Conservation (phyloP, 768 basidiomycete species). For the Collybia nuda region DNA sequence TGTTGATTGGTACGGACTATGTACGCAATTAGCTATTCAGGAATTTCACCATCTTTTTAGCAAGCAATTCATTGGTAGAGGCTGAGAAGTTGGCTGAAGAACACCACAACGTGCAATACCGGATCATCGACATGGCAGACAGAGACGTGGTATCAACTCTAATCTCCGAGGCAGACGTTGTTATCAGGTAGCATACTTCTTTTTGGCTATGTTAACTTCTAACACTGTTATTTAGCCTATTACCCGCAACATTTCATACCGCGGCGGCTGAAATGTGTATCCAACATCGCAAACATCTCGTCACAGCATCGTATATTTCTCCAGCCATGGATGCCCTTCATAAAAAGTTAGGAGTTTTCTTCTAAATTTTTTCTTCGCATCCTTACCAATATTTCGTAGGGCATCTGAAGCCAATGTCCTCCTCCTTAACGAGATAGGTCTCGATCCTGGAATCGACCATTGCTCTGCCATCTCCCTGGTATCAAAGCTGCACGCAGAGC, state of each 20-base stretch:
- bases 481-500: constrained; percentile 43
- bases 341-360: constrained; percentile 41
- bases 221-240: constrained; percentile 48
- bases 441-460: constrained; percentile 90
- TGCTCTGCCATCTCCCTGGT: constrained; percentile 80
- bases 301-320: constrained; percentile 92
- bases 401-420: constrained; percentile 65
- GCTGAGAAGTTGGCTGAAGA: constrained; percentile 45
- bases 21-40: too few species aligned
- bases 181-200: constrained; percentile 67
- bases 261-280: constrained; percentile 75
- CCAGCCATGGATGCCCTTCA: constrained; percentile 71
- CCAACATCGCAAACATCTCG: constrained; percentile 64
- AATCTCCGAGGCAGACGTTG: constrained; percentile 68
- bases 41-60: constrained; percentile 35
- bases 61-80: constrained; percentile 69
- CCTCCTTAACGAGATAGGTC: constrained; percentile 85
- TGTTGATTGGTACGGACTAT: constrained; percentile 64
- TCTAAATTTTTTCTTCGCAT: background rate
- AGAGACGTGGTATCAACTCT: constrained; percentile 43
- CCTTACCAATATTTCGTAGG: constrained; percentile 23
- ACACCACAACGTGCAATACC: constrained; percentile 51
- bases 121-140: constrained; percentile 62
- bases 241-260: constrained; percentile 77
- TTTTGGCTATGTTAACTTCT: background rate